Percentiles rank a stretch among this genome's conserved stretches.
phyloP scores from a whole-genome alignment of 257 asterid species.

The Dorcoceras hygrometricum region DNA sequence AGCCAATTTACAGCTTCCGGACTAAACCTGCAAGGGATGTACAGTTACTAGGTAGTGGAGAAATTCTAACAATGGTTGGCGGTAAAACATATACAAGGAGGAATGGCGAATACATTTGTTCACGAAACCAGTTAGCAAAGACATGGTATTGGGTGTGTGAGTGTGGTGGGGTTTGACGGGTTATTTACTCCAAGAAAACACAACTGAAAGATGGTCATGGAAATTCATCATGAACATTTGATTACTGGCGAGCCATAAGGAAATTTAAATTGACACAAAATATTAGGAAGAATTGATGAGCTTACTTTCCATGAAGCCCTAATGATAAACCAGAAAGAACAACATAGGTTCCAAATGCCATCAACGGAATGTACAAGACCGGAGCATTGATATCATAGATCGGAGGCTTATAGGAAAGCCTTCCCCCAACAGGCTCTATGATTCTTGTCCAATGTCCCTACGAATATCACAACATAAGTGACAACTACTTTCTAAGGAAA shows the following conservation, averaged over 20 bases:
- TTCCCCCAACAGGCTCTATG: slow-evolving; percentile 56
- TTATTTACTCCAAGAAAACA: neutral
- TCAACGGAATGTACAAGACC: slow-evolving; percentile 51
- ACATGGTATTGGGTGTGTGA: too few relatives aligned
- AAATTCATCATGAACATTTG: too few relatives aligned
- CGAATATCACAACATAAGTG: slow-evolving; percentile 15
- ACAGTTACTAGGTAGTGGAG: neutral
- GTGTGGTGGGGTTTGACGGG: too few relatives aligned
- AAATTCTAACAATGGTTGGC: neutral
- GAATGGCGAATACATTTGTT: neutral
- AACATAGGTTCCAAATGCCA: slow-evolving; percentile 57
- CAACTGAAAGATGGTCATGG: neutral
- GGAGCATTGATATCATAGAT: slow-evolving; percentile 57
- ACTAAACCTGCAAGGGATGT: slow-evolving; percentile 38
- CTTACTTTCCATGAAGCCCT: slow-evolving; percentile 57
- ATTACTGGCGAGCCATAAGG: too few relatives aligned
- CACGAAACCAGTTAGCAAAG: neutral
- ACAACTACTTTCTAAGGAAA: neutral
- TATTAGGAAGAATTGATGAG: slow-evolving; percentile 1
- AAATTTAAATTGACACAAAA: neutral
- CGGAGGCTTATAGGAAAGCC: slow-evolving; percentile 58
- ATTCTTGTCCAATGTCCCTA: slow-evolving; percentile 65
- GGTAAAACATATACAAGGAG: neutral
- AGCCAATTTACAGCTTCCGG: slow-evolving; percentile 55
- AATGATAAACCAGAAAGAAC: slow-evolving; percentile 49